These are phyloP conservation scores for Lathyrus sativus DNA, from an alignment of 306 rosid genomes.

Conservation along the genomic window DNA sequence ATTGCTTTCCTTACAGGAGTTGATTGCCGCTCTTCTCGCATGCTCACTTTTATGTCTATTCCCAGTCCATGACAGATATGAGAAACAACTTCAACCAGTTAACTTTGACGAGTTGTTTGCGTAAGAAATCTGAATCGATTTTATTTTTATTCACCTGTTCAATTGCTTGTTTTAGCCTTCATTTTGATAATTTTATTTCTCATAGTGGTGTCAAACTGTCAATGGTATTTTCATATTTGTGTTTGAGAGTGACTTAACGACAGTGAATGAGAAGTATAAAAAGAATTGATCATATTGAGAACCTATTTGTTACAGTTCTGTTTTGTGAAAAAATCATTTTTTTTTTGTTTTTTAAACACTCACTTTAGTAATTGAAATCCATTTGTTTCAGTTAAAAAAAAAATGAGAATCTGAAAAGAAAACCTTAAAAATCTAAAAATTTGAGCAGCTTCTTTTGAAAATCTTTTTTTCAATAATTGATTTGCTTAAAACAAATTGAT, in stretches of 20 bases:
- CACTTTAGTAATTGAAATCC: no score
- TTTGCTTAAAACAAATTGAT: no score
- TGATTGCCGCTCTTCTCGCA: constrained; percentile 82
- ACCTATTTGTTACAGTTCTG: no score
- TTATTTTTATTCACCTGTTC: constrained; percentile 20
- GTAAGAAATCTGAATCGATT: constrained; percentile 54
- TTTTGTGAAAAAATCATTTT: no score
- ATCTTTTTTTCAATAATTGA: no score
- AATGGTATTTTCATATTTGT: background rate
- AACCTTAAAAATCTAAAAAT: no score
- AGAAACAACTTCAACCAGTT: constrained; percentile 62
- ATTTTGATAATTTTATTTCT: constrained; percentile 32
- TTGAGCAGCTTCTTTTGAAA: no score
- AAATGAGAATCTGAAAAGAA: no score
- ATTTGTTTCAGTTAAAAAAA: no score
- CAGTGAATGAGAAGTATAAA: background rate
- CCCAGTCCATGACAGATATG: constrained; percentile 59
- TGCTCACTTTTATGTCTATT: constrained; percentile 86
- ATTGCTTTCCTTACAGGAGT: constrained; percentile 62
- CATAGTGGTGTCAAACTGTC: constrained; percentile 6
- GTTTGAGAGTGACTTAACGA: constrained; percentile 8
- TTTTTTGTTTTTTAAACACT: no score
- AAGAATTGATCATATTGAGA: constrained; percentile 14
- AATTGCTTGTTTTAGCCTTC: constrained; percentile 16
- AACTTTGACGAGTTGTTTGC: constrained; percentile 77